Base-by-base conservation (phyloP, 176 grass and related monocot genomes). In the Oryza punctata region DNA sequence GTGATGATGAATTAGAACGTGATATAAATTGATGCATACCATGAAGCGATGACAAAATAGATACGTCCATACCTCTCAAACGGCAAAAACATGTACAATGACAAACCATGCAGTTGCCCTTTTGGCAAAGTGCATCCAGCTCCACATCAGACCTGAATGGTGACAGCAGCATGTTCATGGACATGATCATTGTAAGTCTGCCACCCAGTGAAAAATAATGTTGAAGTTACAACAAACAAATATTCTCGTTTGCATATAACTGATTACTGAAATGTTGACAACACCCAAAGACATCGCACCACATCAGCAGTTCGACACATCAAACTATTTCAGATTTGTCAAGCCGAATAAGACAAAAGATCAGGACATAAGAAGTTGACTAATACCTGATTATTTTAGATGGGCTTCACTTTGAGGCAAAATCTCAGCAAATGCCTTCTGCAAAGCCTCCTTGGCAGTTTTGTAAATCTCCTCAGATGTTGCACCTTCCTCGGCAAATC, bases 401-500 rank as follows among this genome's bases (percentile, higher is more conserved):
- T 49, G 75, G 52, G 63, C 68, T 83, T 43, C 35, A 81, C 77
- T 87, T 90, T 54, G 85, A 49, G 76, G 76, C 63, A 72, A 77
- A 46, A 90, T 77, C 81, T 90, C 85, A 27, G 85, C 40, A 70
- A 93, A 85, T 70, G 84, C 91, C 70, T 87, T 89, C 21, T 79
- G 78, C 81, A 90, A 85, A 47, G 84, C 77, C 65, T 82, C 84
- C 67, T 87, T 90, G 24, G 91, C 87, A 65, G 72, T 72, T 72
- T 85, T 87, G 81, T 90, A 93, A 23, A 93, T 84, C 19, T 69
- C 45, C 64, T 52, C 67, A 65, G 84, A 85, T 80, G 77, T 87
- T n/a, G 91, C 70, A 27, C 85, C 88, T 63, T 90, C 88, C 37
- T 93, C 88, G 7, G 91, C 88, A 77, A 93, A 80, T 37, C 72